A percentile compares a stretch with the other conserved stretches of the same genome.
Conservation (phyloP, 2,329 filamentous ascomycete genomes). For the Onygenales sp. region DNA sequence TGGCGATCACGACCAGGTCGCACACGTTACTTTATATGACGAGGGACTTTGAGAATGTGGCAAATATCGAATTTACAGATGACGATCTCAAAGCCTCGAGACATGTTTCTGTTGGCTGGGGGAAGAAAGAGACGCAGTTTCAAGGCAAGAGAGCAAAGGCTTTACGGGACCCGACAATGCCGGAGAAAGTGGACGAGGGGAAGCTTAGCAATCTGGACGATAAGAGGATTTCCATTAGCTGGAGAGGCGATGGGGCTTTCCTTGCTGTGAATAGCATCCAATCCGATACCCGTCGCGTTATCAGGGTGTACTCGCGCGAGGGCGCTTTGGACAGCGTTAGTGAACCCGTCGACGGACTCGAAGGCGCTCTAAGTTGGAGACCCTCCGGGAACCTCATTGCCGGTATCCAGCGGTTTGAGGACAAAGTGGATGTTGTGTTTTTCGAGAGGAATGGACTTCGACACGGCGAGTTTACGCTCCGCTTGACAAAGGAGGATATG, state of each 20-base stretch:
- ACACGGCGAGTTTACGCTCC: slow-evolving; percentile 87
- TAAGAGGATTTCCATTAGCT: slow-evolving; percentile 63
- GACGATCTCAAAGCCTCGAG: slow-evolving; percentile 81
- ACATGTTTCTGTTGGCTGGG: slow-evolving; percentile 96
- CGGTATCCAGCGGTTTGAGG: slow-evolving; percentile 63
- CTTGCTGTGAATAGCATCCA: slow-evolving; percentile 79
- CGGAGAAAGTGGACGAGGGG: slow-evolving; percentile 82
- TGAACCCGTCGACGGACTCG: slow-evolving; percentile 89
- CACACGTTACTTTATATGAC: slow-evolving; percentile 87
- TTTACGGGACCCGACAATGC: slow-evolving; percentile 85
- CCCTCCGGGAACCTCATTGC: slow-evolving; percentile 85
- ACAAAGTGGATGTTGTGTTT: slow-evolving; percentile 74
- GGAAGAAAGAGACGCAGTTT: slow-evolving; percentile 96
- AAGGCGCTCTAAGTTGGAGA: slow-evolving; percentile 79
- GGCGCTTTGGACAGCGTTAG: slow-evolving; percentile 86
- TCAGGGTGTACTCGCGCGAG: slow-evolving; percentile 84
- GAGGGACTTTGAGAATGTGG: slow-evolving; percentile 73
- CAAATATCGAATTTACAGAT: slow-evolving; percentile 59
- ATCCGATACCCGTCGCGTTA: slow-evolving; percentile 58
- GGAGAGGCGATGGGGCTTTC: slow-evolving; percentile 89
- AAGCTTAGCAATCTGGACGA: slow-evolving; percentile 66
- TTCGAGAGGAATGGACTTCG: slow-evolving; percentile 95
- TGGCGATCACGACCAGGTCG: slow-evolving; percentile 71
- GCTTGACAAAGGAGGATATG: slow-evolving; percentile 52
- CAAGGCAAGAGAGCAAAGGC: slow-evolving; percentile 82